phyloP scores from a whole-genome alignment of 495 filamentous ascomycete genomes.

The Corynascus novoguineensis region DNA sequence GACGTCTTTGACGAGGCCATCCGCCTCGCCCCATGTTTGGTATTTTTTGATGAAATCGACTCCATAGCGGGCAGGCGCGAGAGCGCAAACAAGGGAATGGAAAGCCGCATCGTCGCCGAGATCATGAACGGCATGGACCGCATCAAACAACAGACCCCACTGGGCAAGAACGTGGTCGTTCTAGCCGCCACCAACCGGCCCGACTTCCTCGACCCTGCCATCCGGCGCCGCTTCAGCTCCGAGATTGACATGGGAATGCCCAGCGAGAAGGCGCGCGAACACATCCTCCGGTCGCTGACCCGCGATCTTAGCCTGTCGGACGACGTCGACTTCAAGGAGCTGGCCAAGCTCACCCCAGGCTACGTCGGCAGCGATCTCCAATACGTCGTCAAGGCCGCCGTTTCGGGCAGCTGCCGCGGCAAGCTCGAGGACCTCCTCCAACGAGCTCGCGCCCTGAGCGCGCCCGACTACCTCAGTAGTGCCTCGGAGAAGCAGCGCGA shows the following conservation, averaged over 20 bases:
- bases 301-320: conserved; percentile 60
- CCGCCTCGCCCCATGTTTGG: conserved; percentile 78
- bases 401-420: conserved; percentile 24
- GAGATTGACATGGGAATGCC: conserved; percentile 97
- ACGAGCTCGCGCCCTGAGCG: conserved; percentile 28
- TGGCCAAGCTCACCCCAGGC: conserved; percentile 86
- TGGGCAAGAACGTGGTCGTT: conserved; percentile 84
- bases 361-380: conserved; percentile 95
- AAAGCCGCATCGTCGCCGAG: conserved; percentile 91
- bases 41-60: conserved; percentile 97
- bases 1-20: conserved; percentile 89
- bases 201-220: conserved; percentile 80
- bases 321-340: conserved; percentile 68
- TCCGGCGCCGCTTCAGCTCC: conserved; percentile 81
- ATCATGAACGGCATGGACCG: conserved; percentile 86
- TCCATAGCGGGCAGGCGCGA: conserved; percentile 92
- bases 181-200: conserved; percentile 91
- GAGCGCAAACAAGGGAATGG: conserved; percentile 94
- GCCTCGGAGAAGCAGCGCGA: conserved; percentile 43
- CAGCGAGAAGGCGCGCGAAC: conserved; percentile 73
- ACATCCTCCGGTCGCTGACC: conserved; percentile 75
- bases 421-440: conserved; percentile 22
- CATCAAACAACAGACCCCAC: conserved; percentile 72
- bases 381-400: conserved; percentile 55
- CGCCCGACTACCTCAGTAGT: conserved; percentile 50